These are phyloP conservation scores for Leucosporidium yakuticum DNA, from an alignment of 768 basidiomycete species.

Conservation along the genomic window DNA sequence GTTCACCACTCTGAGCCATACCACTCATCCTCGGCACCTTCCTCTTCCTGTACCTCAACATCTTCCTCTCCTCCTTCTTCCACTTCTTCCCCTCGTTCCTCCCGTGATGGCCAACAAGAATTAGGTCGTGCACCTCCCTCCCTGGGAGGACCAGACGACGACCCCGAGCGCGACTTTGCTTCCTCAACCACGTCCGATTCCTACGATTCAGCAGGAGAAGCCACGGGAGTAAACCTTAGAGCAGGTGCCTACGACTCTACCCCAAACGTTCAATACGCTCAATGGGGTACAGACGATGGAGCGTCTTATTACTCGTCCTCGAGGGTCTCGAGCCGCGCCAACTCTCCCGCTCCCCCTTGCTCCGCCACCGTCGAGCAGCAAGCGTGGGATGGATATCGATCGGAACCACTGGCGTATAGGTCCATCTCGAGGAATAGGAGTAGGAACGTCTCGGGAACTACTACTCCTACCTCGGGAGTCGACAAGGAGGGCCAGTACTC, in stretches of 20 bases:
- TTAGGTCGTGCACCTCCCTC: background rate
- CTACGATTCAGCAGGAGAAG: constrained; percentile 27
- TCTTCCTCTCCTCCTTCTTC: background rate
- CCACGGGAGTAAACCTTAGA: background rate
- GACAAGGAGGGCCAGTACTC: constrained; percentile 21
- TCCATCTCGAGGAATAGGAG: constrained; percentile 11
- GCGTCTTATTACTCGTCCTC: constrained; percentile 5
- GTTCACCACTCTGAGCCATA: background rate
- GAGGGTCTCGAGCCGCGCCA: constrained; percentile 21
- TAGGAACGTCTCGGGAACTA: constrained; percentile 6
- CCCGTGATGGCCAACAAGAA: background rate
- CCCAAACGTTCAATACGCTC: background rate
- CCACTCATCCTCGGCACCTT: background rate
- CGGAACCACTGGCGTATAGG: background rate
- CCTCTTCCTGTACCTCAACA: background rate
- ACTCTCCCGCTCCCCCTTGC: constrained; percentile 3
- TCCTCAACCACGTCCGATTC: constrained; percentile 19
- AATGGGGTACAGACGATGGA: constrained; percentile 13
- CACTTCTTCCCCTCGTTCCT: background rate
- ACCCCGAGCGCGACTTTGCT: constrained; percentile 3
- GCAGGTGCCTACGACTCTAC: too few species aligned
- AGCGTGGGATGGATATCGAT: constrained; percentile 12
- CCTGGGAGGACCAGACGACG: background rate
- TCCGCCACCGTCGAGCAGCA: constrained; percentile 23
- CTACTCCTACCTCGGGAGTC: constrained; percentile 4